Evolutionary conservation across 345 rosid species (phyloP), one percentile per base, ranked within the genome.

Genomic region (Moricandia arvensis): DNA sequence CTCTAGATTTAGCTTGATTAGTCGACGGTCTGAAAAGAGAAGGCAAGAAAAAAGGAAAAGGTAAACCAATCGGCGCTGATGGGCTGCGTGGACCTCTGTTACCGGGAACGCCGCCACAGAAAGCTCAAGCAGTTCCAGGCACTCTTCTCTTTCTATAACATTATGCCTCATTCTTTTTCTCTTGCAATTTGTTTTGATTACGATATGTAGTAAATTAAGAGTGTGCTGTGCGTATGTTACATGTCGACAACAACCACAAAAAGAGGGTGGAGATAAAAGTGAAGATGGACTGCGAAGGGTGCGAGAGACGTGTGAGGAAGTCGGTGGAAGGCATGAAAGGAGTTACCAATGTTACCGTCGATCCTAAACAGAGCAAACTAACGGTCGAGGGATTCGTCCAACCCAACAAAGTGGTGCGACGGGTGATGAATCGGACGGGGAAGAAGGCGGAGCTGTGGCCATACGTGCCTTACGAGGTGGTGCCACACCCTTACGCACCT

Each of bases 281-380:
- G 77, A 80, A 75, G 74, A 89, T 89, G 80, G 95, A 89, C 83
- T 86, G 95, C 79, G 86, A 87, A 79, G 90, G 95, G 10, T 89
- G 95, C 79, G 92, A 76, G 88, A 80, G 92, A 37, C 83, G 84
- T 12, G 95, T 89, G 74, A 86, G 82, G 77, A 85, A 86, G 53
- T 81, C 95, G 5, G 83, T 88, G 59, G 83, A 86, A 45, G 88
- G 86, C 54, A 87, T 89, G 95, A 86, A 80, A 69, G 90, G 92
- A 0, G 90, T 82, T 70, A 84, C 51, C 24, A 75, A 85, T 2
- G 96, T 86, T 59, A 83, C 78, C 8, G 89, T 88, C 18, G 90
- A 88, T 4, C 89, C 88, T 2, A 86, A 85, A 71, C 86, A 75
- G 61, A 81, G 80, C 80, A 90, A 88, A 80, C 80, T 90, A 43